Percentiles rank a stretch among this genome's conserved stretches.
Evolutionary conservation across 169 alveolate species (phyloP).

Genomic region (Cryptosporidium ryanae): DNA sequence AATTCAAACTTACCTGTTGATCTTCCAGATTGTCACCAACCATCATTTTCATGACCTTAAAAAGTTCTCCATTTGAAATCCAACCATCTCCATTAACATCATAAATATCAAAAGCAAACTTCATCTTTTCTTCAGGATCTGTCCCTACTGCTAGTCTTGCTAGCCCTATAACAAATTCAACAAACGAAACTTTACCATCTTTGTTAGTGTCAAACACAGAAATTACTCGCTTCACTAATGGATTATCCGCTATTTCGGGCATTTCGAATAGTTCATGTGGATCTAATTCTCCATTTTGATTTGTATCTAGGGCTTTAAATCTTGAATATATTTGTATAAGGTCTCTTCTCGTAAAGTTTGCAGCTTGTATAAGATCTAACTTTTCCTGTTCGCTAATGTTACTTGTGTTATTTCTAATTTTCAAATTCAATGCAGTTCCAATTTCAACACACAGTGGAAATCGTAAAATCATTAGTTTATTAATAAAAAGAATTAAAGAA

Average conservation of each 20-base stretch:
- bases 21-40: conserved; percentile 97
- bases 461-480: too few species aligned
- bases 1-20: conserved; percentile 84
- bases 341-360: conserved; percentile 91
- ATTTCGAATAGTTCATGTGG: conserved; percentile 95
- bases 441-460: not conserved
- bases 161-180: conserved; percentile 95
- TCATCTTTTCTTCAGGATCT: conserved; percentile 92
- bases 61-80: conserved; percentile 97
- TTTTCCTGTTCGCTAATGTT: conserved; percentile 79
- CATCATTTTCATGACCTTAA: conserved; percentile 96
- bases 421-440: not conserved
- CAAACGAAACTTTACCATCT: conserved; percentile 96
- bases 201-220: conserved; percentile 94
- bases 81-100: conserved; percentile 96
- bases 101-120: conserved; percentile 95
- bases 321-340: conserved; percentile 91
- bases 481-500: not conserved
- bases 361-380: conserved; percentile 85
- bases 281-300: conserved; percentile 93
- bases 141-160: conserved; percentile 90
- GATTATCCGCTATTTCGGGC: conserved; percentile 95
- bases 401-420: conserved; percentile 54
- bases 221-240: conserved; percentile 94
- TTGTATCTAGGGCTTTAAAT: conserved; percentile 91